Base-by-base conservation (phyloP, 805 yeast species). In the Candida adriatica region DNA sequence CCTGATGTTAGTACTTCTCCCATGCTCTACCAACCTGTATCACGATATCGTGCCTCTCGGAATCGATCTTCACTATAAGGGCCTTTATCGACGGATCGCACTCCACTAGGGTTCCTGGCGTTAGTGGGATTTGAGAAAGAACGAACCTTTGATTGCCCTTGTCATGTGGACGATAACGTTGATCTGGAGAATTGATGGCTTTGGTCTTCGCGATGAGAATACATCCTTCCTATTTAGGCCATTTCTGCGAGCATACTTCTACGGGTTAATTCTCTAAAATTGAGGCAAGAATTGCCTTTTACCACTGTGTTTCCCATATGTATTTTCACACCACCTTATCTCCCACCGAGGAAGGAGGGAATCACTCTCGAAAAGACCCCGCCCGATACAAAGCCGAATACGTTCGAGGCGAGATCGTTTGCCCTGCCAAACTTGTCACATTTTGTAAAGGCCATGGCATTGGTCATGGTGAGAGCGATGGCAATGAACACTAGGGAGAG, bases 31-130 rank as follows among this genome's bases (percentile, higher is more conserved):
- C 16, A 26, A 57, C 62, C 35, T 73, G 77, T 14, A 75, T 56
- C 5, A 76, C 72, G 20, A 92, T 79, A 44, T 87, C 94, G 37
- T 84, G 80, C 22, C 68, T 60, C 17, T 75, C 73, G 0, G 85
- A 62, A 55, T 92, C 97, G 26, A 90, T 81, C 52, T 78, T 81
- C 15, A 90, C 59, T 2, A 90, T 84, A 29, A 90, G 64, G 0
- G 97, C 95, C 41, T 77, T 71, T 41, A 90, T 87, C 1, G 96
- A 85, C 2, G 98, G 97, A 54, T 90, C 98, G 55, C 96, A 73
- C 41, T 70, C 68, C 13, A 73, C 56, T 27, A 73, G 46, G 4
- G 70, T 63, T 6, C 58, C 58, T 53, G 14, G 6, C 4, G 19
- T n/a, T 15, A 21, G 17, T 21, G 13, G 6, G 14, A 23, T 9